Conservation (phyloP, 2,329 filamentous ascomycete species). For the Pestalotiopsis sp. region DNA sequence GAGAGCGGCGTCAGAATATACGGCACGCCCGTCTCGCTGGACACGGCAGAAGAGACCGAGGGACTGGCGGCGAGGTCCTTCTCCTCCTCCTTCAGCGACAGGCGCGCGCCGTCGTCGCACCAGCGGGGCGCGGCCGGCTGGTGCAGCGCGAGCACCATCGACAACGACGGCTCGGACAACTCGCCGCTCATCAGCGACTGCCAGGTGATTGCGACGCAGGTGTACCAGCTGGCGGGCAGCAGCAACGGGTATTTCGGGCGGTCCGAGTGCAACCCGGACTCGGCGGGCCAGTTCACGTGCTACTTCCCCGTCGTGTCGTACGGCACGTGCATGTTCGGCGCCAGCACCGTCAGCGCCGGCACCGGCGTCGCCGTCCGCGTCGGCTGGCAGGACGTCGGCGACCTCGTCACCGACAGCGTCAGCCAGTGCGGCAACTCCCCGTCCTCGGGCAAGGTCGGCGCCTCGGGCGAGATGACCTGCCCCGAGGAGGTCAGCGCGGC, state of each 20-base stretch:
- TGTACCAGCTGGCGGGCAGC: neutral
- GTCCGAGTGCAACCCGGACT: constrained; percentile 8
- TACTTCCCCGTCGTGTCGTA: constrained; percentile 12
- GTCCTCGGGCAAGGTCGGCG: constrained; percentile 6
- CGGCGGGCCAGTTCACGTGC: constrained; percentile 4
- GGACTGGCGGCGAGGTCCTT: neutral
- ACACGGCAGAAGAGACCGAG: neutral
- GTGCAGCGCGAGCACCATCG: constrained; percentile 1
- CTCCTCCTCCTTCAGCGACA: neutral
- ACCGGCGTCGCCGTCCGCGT: neutral
- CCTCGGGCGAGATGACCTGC: constrained; percentile 6
- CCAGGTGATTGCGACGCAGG: constrained; percentile 5
- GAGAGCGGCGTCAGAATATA: constrained; percentile 12
- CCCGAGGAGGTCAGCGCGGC: neutral
- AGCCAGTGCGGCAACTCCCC: constrained; percentile 2
- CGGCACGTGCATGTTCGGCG: constrained; percentile 11
- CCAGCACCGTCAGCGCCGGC: constrained; percentile 2
- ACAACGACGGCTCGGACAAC: constrained; percentile 9
- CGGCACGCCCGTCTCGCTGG: neutral
- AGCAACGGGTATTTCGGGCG: constrained; percentile 9
- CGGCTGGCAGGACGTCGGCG: constrained; percentile 11
- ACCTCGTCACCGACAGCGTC: constrained; percentile 10
- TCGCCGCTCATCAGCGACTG: constrained; percentile 13
- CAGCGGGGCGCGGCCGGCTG: neutral
- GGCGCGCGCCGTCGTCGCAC: neutral